Evolutionary conservation across 768 basidiomycete genomes (phyloP).

Genomic region (Hirschioporus abietinus): DNA sequence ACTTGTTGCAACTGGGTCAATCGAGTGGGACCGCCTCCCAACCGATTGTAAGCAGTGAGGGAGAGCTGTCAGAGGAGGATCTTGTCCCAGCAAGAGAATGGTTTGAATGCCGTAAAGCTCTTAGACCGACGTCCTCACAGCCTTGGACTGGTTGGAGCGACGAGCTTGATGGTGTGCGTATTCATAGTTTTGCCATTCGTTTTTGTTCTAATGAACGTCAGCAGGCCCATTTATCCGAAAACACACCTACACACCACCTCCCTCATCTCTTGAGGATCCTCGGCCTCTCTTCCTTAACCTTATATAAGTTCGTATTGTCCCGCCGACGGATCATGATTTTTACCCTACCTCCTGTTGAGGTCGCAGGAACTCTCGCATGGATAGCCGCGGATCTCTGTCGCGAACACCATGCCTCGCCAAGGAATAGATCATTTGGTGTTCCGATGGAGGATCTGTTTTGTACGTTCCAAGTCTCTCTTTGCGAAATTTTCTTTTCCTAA

Average conservation of each 20-base stretch:
- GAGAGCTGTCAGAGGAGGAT: conserved; percentile 48
- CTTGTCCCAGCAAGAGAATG: conserved; percentile 60
- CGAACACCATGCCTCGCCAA: conserved; percentile 25
- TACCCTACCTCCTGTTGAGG: conserved; percentile 74
- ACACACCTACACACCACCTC: conserved; percentile 58
- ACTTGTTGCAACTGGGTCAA: conserved; percentile 3
- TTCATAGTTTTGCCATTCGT: background rate
- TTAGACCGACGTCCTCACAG: conserved; percentile 46
- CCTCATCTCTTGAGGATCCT: conserved; percentile 72
- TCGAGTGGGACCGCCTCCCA: background rate
- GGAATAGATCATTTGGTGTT: background rate
- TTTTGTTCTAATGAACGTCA: conserved; percentile 2
- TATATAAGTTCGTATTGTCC: conserved; percentile 76
- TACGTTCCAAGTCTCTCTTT: background rate
- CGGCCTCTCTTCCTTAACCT: conserved; percentile 70
- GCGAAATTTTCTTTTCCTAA: background rate
- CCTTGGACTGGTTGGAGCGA: conserved; percentile 66
- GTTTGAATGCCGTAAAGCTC: conserved; percentile 58
- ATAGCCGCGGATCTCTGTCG: conserved; percentile 61
- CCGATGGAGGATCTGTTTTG: conserved; percentile 4
- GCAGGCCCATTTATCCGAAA: conserved; percentile 3
- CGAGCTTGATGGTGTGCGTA: conserved; percentile 52
- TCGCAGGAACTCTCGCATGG: conserved; percentile 64
- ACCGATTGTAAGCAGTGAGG: conserved; percentile 27
- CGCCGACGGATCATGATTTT: conserved; percentile 75